Percentiles rank a stretch among this genome's conserved stretches.
These are phyloP conservation scores for Penicillium sp. DNA, from an alignment of 2,329 filamentous ascomycete species.

Conservation along the genomic window DNA sequence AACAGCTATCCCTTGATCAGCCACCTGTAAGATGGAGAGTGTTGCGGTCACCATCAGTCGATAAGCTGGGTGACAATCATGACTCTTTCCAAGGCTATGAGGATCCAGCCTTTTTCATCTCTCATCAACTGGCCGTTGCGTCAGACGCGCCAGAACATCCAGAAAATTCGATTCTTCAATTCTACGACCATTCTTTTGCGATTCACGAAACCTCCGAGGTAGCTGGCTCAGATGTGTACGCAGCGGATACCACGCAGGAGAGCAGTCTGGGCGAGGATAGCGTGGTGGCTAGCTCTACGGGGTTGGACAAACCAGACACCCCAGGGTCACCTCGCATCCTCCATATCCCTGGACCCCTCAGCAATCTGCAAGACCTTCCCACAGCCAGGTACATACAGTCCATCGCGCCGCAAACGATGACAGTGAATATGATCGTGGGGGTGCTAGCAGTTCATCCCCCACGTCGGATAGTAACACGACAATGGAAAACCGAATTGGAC, in stretches of 20 bases:
- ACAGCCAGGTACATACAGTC: constrained; percentile 61
- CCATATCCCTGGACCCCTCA: constrained; percentile 51
- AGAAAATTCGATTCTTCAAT: constrained; percentile 52
- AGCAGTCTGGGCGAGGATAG: constrained; percentile 24
- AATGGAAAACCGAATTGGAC: constrained; percentile 54
- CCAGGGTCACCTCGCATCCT: constrained; percentile 13
- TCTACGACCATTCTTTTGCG: constrained; percentile 75
- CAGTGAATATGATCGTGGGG: constrained; percentile 76
- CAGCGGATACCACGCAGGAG: constrained; percentile 25
- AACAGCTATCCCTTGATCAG: constrained; percentile 10
- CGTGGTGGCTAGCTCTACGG: constrained; percentile 3
- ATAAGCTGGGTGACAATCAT: constrained; percentile 8
- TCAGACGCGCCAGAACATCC: constrained; percentile 4
- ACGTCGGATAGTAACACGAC: constrained; percentile 63
- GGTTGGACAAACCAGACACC: constrained; percentile 10
- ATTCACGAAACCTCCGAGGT: constrained; percentile 58
- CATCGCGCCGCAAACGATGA: constrained; percentile 76
- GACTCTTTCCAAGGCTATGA: constrained; percentile 12
- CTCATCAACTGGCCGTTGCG: constrained; percentile 27
- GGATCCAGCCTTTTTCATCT: constrained; percentile 31
- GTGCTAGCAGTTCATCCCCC: constrained; percentile 69
- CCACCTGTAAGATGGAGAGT: constrained; percentile 31
- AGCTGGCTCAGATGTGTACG: constrained; percentile 20
- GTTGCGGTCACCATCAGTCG: constrained; percentile 19
- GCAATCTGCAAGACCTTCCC: constrained; percentile 68